These are phyloP conservation scores for Trichoderma guizhouense DNA, from an alignment of 2,329 filamentous ascomycete species.

Conservation along the genomic window DNA sequence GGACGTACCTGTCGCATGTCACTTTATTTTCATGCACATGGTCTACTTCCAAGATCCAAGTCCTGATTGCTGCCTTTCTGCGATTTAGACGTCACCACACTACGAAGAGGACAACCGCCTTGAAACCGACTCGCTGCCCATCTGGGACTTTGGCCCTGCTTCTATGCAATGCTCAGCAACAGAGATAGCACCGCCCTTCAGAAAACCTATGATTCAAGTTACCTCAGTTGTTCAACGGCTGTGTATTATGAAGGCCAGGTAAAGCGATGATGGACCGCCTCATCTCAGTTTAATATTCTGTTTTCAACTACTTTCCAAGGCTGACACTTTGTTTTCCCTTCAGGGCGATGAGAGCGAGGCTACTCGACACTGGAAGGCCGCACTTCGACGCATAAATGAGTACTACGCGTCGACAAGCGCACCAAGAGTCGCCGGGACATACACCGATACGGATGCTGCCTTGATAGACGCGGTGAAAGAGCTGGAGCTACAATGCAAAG, in stretches of 20 bases:
- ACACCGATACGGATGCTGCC: slow-evolving; percentile 78
- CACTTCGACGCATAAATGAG: slow-evolving; percentile 84
- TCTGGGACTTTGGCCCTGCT: slow-evolving; percentile 12
- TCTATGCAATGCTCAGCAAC: slow-evolving; percentile 50
- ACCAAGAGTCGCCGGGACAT: slow-evolving; percentile 60
- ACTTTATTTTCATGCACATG: background rate
- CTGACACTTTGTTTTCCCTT: background rate
- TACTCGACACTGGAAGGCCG: slow-evolving; percentile 82
- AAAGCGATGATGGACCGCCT: background rate
- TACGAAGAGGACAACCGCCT: background rate
- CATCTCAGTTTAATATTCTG: background rate
- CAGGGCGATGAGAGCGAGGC: slow-evolving; percentile 91
- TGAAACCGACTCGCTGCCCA: background rate
- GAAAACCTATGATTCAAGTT: slow-evolving; percentile 97
- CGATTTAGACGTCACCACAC: background rate
- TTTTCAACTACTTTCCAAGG: too few species aligned
- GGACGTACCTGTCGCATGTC: slow-evolving; percentile 6
- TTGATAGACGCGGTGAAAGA: slow-evolving; percentile 52
- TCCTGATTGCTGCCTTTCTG: background rate
- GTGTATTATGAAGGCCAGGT: slow-evolving; percentile 96
- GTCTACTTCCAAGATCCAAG: background rate
- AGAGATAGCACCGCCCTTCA: slow-evolving; percentile 70
- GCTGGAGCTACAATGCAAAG: slow-evolving; percentile 88
- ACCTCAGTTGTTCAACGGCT: slow-evolving; percentile 89
- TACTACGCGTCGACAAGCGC: slow-evolving; percentile 75